These are phyloP conservation scores for Globisporangium cederbergense DNA, from an alignment of 352 stramenopile species.

Conservation along the genomic window DNA sequence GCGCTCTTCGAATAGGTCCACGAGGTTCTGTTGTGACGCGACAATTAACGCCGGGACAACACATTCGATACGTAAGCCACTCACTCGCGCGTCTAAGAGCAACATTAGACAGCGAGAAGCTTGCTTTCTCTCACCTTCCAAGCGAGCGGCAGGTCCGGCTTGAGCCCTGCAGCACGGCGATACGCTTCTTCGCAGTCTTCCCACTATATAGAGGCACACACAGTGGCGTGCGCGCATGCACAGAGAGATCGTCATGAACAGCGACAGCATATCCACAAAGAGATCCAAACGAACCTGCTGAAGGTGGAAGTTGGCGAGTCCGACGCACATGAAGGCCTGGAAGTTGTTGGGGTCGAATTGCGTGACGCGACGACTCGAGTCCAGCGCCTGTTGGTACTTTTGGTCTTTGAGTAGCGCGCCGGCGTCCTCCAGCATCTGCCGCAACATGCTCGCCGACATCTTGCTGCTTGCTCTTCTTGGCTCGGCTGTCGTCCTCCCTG, in stretches of 20 bases:
- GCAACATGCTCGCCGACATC: slow-evolving; percentile 69
- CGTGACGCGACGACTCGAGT: slow-evolving; percentile 57
- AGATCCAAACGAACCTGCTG: slow-evolving; percentile 38
- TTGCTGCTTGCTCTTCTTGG: neutral
- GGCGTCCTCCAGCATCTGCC: slow-evolving; percentile 79
- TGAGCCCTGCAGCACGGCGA: slow-evolving; percentile 56
- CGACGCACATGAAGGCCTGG: slow-evolving; percentile 78
- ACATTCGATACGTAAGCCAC: neutral
- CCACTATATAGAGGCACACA: slow-evolving; percentile 38
- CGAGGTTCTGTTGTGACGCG: slow-evolving; percentile 44
- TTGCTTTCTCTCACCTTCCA: slow-evolving; percentile 61
- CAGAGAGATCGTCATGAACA: neutral
- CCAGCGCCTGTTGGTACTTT: slow-evolving; percentile 71
- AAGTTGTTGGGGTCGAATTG: slow-evolving; percentile 83
- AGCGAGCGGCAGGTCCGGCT: slow-evolving; percentile 63
- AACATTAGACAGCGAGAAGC: neutral
- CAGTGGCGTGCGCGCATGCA: neutral
- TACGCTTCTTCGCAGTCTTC: slow-evolving; percentile 71
- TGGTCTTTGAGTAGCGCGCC: slow-evolving; percentile 63
- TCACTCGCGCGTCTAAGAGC: neutral
- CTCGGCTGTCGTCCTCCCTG: neutral
- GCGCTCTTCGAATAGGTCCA: slow-evolving; percentile 64
- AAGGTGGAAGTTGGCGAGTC: slow-evolving; percentile 71
- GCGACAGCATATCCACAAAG: neutral
- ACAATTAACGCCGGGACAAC: neutral